Percentiles rank a stretch among this genome's conserved stretches.
Evolutionary conservation across 805 yeast genomes (phyloP).

Genomic region (Yamadazyma sp.): DNA sequence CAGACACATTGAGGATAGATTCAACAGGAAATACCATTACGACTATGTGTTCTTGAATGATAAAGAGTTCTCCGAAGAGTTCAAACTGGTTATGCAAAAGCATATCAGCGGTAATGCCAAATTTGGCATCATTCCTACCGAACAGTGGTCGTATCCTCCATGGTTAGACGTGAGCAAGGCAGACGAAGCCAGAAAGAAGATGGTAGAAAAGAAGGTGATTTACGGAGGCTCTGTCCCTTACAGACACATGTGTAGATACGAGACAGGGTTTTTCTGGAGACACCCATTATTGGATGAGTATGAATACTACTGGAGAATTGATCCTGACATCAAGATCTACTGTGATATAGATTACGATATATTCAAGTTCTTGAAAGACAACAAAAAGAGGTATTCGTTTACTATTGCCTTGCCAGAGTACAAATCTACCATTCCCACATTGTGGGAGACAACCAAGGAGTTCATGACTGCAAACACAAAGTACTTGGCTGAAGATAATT

Average conservation of each 20-base stretch:
- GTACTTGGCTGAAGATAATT: conserved; percentile 59
- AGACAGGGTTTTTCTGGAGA: conserved; percentile 85
- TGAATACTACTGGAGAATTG: conserved; percentile 94
- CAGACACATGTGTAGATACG: conserved; percentile 92
- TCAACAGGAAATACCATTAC: conserved; percentile 75
- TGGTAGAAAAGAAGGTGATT: conserved; percentile 57
- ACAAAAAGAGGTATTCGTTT: conserved; percentile 81
- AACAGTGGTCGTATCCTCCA: conserved; percentile 85
- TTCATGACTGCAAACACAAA: conserved; percentile 63
- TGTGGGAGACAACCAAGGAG: conserved; percentile 76
- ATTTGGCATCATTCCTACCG: conserved; percentile 78
- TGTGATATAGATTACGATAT: conserved; percentile 90
- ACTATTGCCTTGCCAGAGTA: conserved; percentile 83
- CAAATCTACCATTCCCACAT: conserved; percentile 77
- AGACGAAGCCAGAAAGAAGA: conserved; percentile 54
- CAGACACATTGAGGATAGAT: conserved; percentile 82
- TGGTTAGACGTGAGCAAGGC: conserved; percentile 81
- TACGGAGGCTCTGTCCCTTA: conserved; percentile 77
- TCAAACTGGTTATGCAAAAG: conserved; percentile 63
- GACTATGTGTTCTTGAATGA: conserved; percentile 97
- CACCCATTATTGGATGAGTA: conserved; percentile 73
- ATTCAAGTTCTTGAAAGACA: conserved; percentile 73
- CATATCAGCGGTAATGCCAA: conserved; percentile 74
- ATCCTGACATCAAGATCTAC: conserved; percentile 76
- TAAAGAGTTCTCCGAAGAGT: conserved; percentile 78